Conservation (phyloP, 345 rosid genomes). For the Citrus medica region DNA sequence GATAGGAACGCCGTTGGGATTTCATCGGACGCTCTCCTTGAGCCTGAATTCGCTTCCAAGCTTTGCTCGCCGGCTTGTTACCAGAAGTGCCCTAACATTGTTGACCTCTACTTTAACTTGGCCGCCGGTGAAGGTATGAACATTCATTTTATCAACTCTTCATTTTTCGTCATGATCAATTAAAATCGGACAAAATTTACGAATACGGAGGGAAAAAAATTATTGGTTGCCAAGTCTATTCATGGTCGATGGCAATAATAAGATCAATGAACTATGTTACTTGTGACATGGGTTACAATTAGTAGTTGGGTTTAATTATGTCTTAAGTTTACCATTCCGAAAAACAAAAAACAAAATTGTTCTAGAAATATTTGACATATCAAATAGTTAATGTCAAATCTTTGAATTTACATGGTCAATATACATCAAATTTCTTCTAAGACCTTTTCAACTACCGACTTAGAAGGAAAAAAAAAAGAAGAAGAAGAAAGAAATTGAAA, state of each 20-base stretch:
- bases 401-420: not conserved
- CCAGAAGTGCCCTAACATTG: conserved; percentile 77
- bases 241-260: not conserved
- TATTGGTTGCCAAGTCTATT: not conserved
- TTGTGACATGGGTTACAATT: not conserved
- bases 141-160: not conserved
- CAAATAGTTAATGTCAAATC: too few relatives aligned
- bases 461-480: too few relatives aligned
- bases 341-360: too few relatives aligned
- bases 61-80: conserved; percentile 80
- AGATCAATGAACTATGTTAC: not conserved
- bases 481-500: too few relatives aligned
- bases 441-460: too few relatives aligned
- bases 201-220: not conserved
- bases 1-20: conserved; percentile 80
- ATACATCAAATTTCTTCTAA: not conserved
- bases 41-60: conserved; percentile 66
- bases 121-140: conserved; percentile 92
- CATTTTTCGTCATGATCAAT: not conserved
- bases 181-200: not conserved
- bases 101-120: conserved; percentile 88
- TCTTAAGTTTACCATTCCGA: too few relatives aligned
- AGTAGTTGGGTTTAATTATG: not conserved
- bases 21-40: conserved; percentile 87
- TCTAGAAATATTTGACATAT: too few relatives aligned